Base-by-base conservation (phyloP, 495 filamentous ascomycete species). In the Bryoglossum gracile region DNA sequence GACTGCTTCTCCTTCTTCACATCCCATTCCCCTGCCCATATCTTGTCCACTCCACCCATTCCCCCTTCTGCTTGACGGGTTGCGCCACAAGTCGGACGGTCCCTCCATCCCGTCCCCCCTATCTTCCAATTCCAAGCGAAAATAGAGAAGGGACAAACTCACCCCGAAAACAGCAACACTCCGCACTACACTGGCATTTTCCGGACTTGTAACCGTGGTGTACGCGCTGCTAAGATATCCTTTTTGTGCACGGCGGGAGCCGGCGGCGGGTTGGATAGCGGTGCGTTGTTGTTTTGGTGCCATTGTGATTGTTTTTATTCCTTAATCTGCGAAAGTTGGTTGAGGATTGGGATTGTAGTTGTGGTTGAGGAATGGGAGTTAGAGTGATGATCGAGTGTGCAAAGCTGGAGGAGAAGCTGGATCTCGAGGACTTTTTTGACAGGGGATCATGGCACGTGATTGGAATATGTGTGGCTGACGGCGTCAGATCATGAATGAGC, bases 141-240 rank as follows among this genome's bases (percentile, higher is more conserved):
- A 21, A 4, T 32, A n/a, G 14, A 30, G 19, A 22, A 21, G 10
- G 24, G 9, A 6, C 26, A n/a, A 18, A 76, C 84, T 53, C 72
- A 90, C 86, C 43, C 80, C 81, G 60, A 89, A 89, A 42, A 86
- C 61, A 50, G 80, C 68, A 48, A 89, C 57, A 58, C 84, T 87
- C 60, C 80, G 75, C 51, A 89, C 82, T 50, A 89, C 77, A 47
- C 80, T 74, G 39, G 82, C 72, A 66, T 91, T 89, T 66, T 91
- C 86, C 22, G 84, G 67, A 46, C 75, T 74, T 35, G 78, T 86
- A 60, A 86, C 51, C 51, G 83, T 70, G 36, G 75, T 72, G 65
- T 87, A 87, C 48, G 76, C 54, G 32, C 60, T 63, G 51, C 60
- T 59, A 49, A 79, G 26, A 57, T 78, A 68, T 42, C 77, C 61